Conservation (phyloP, 805 yeast genomes). For the Candida peoriensis region DNA sequence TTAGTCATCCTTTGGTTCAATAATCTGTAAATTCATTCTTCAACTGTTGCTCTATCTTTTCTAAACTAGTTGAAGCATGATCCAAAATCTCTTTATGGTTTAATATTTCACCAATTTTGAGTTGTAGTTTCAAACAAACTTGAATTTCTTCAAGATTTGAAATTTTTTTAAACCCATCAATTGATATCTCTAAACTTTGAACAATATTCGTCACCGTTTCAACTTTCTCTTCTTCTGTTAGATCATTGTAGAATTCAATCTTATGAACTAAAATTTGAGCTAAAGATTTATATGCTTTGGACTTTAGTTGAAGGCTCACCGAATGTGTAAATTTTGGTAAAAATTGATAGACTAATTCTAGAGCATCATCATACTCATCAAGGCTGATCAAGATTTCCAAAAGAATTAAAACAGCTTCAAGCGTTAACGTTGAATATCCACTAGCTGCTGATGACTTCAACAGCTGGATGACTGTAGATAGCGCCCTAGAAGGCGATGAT, state of each 20-base stretch:
- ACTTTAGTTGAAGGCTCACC: slow-evolving; percentile 33
- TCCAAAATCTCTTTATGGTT: slow-evolving; percentile 26
- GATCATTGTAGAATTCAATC: background rate
- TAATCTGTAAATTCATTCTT: background rate
- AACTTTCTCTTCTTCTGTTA: background rate
- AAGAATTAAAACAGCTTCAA: slow-evolving; percentile 44
- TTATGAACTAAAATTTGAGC: slow-evolving; percentile 25
- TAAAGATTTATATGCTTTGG: slow-evolving; percentile 32
- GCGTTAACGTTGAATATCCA: slow-evolving; percentile 39
- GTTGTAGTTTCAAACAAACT: slow-evolving; percentile 36
- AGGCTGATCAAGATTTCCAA: slow-evolving; percentile 38
- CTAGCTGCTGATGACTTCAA: slow-evolving; percentile 42
- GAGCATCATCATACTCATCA: slow-evolving; percentile 40
- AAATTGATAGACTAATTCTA: slow-evolving; percentile 32
- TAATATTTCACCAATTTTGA: slow-evolving; percentile 29
- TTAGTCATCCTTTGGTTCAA: no score
- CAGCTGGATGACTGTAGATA: slow-evolving; percentile 45
- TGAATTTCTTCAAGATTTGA: slow-evolving; percentile 35
- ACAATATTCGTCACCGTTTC: slow-evolving; percentile 23
- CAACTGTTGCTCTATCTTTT: background rate
- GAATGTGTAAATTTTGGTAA: slow-evolving; percentile 42
- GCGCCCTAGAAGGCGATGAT: slow-evolving; percentile 43
- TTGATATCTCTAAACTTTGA: slow-evolving; percentile 36
- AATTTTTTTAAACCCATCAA: slow-evolving; percentile 38
- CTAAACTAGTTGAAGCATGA: slow-evolving; percentile 12